These are phyloP conservation scores for Pseudogymnoascus verrucosus DNA, from an alignment of 2,329 filamentous ascomycete species.

Conservation along the genomic window DNA sequence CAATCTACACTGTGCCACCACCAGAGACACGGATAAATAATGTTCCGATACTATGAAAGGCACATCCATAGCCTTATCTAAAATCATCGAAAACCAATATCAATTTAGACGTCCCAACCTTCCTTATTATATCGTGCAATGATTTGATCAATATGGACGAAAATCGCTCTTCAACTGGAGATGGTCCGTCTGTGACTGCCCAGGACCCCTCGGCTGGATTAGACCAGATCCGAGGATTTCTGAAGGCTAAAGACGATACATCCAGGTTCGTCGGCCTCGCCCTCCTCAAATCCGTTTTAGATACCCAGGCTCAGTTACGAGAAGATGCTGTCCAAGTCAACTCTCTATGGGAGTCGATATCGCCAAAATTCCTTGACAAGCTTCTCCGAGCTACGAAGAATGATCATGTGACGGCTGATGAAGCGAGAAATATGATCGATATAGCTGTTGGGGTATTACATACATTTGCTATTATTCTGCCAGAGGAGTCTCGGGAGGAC, in stretches of 20 bases:
- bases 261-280: conserved; percentile 61
- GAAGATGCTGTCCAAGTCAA: conserved; percentile 38
- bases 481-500: conserved; percentile 37
- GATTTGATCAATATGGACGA: background rate
- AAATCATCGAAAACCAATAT: background rate
- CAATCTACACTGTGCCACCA: background rate
- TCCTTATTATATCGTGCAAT: background rate
- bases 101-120: background rate
- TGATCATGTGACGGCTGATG: conserved; percentile 28
- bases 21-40: background rate
- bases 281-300: conserved; percentile 56
- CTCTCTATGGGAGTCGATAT: conserved; percentile 52
- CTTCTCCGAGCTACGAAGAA: conserved; percentile 47
- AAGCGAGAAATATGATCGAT: conserved; percentile 53
- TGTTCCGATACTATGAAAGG: background rate
- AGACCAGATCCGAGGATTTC: conserved; percentile 45
- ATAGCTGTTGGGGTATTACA: conserved; percentile 56
- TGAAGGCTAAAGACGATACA: conserved; percentile 56
- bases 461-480: conserved; percentile 51
- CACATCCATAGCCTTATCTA: background rate
- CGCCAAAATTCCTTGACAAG: conserved; percentile 56
- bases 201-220: conserved; percentile 25
- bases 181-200: conserved; percentile 5
- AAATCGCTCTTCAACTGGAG: background rate
- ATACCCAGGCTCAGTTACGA: conserved; percentile 47